Base-by-base conservation (phyloP, 345 rosid species). In the Erucastrum elatum region DNA sequence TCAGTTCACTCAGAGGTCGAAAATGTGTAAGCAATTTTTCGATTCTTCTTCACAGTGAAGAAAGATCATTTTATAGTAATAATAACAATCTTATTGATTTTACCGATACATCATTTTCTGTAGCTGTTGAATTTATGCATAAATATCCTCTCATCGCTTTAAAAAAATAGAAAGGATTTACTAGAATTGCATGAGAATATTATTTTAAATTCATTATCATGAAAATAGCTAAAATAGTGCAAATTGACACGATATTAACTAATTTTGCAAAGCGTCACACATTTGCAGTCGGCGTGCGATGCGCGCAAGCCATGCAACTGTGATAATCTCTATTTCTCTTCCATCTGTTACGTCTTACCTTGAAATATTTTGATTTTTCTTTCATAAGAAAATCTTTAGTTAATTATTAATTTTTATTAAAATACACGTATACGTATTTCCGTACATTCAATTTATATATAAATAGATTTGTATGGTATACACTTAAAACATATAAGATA, bases 261-360 rank as follows among this genome's bases (percentile, higher is more conserved):
- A 34, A 53, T 17, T 25, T 53, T 75, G 83, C 82, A 83, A 84
- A 78, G 87, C 71, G 83, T 82, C 88, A 75, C 77, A 44, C 41
- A 66, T 31, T 67, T 67, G 77, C 37, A 35, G 61, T 68, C 66
- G 77, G 82, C 64, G 51, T 21, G 30, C 77, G 87, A 85, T 84
- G 84, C 89, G 88, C 87, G 89, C 84, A 90, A 84, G 85, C 80
- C 88, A 86, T 86, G 90, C 91, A 86, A 80, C 67, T 70, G 33
- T 64, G 11, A 33, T 64, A 64, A 70, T 63, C 55, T 49, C 55
- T 15, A 60, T 17, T 16, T 56, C 71, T 7, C 71, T 49, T 61
- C 66, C 66, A 51, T 64, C 66, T 71, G 69, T 67, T 68, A 65
- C 16, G 41, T 61, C 75, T 61, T 71, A 44, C 41, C 25, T 46